These are phyloP conservation scores for Globisporangium recalcitrans DNA, from an alignment of 352 stramenopile species.

Conservation along the genomic window DNA sequence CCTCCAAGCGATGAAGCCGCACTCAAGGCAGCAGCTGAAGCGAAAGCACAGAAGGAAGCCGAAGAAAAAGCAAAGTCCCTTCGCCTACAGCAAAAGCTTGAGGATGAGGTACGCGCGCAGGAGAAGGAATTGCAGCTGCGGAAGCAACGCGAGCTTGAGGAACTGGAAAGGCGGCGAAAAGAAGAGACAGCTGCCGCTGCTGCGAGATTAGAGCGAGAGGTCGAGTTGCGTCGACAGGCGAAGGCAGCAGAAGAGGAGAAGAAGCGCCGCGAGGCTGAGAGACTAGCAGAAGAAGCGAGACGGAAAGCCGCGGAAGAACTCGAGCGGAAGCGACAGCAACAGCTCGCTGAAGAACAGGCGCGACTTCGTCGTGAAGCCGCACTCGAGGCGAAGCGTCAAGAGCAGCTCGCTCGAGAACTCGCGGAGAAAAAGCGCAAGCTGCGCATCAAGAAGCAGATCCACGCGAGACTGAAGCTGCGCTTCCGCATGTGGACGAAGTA, in stretches of 20 bases:
- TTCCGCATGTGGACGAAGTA: slow-evolving; percentile 68
- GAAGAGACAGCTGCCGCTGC: slow-evolving; percentile 20
- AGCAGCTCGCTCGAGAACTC: slow-evolving; percentile 42
- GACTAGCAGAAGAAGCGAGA: slow-evolving; percentile 31
- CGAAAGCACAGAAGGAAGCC: slow-evolving; percentile 18
- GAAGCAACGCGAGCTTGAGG: slow-evolving; percentile 14
- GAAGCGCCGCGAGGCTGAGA: slow-evolving; percentile 22
- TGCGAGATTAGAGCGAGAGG: slow-evolving; percentile 10
- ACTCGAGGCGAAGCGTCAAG: slow-evolving; percentile 43
- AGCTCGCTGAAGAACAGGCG: slow-evolving; percentile 35
- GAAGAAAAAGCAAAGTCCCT: slow-evolving; percentile 30
- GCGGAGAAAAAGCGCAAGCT: slow-evolving; percentile 30
- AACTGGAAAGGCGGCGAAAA: slow-evolving; percentile 21
- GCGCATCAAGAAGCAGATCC: slow-evolving; percentile 38
- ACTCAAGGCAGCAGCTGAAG: slow-evolving; percentile 22
- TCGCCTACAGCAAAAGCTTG: slow-evolving; percentile 12
- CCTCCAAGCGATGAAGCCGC: neutral
- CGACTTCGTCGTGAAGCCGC: slow-evolving; percentile 35
- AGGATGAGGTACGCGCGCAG: slow-evolving; percentile 10
- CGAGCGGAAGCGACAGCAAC: slow-evolving; percentile 39
- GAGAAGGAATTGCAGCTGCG: slow-evolving; percentile 12
- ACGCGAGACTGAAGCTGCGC: slow-evolving; percentile 48
- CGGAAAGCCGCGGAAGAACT: slow-evolving; percentile 30
- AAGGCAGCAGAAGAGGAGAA: slow-evolving; percentile 43
- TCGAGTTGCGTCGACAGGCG: slow-evolving; percentile 20